Evolutionary conservation across 2,329 filamentous ascomycete genomes (phyloP).

Genomic region (Elsinoe fawcettii): DNA sequence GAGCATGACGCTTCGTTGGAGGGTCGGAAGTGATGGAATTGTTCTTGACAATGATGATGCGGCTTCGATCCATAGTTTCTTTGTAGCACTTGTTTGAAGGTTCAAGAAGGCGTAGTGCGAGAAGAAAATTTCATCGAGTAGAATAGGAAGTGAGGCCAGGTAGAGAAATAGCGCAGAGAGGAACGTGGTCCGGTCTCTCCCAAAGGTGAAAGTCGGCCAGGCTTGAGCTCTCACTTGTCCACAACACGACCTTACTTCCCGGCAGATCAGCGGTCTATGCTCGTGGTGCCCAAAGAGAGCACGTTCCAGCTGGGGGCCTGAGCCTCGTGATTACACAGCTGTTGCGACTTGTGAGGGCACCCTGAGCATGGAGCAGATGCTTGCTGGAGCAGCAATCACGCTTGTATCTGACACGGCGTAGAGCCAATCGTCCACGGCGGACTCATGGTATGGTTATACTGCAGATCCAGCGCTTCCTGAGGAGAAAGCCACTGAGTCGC

Average conservation of each 20-base stretch:
- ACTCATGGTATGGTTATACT: neutral
- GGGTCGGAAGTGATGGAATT: neutral
- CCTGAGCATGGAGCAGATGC: constrained; percentile 3
- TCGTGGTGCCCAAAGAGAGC: neutral
- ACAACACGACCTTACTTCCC: constrained; percentile 4
- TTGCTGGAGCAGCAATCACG: neutral
- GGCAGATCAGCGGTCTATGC: constrained; percentile 13
- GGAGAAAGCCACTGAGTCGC: neutral
- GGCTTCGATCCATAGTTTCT: neutral
- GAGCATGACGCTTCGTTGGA: neutral
- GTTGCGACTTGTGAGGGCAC: neutral
- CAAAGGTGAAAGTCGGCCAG: constrained; percentile 1
- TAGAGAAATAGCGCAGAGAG: neutral
- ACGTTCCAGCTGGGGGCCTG: neutral
- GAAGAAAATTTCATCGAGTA: constrained; percentile 1
- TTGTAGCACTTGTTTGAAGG: neutral
- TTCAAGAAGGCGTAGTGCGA: neutral
- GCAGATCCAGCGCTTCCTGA: neutral
- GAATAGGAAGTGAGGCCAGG: neutral
- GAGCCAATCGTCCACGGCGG: neutral
- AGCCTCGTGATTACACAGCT: constrained; percentile 5
- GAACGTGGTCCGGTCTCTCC: no score
- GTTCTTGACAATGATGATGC: neutral
- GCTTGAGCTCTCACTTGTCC: constrained; percentile 1
- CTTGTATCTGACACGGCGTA: constrained; percentile 1